These are phyloP conservation scores for Coniella lustricola DNA, from an alignment of 2,329 filamentous ascomycete species.

Conservation along the genomic window DNA sequence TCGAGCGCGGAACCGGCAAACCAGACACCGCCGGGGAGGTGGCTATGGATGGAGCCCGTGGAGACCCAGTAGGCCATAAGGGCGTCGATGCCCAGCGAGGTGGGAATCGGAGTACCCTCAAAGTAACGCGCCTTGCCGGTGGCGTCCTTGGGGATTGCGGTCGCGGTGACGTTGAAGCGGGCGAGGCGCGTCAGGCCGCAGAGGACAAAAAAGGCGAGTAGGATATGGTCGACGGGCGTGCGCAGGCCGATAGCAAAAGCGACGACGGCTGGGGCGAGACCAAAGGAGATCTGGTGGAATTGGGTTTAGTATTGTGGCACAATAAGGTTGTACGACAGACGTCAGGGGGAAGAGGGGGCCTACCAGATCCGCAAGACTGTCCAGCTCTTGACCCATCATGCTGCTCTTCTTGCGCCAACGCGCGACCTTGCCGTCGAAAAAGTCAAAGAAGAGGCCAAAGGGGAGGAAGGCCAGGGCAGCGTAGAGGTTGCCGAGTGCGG, in stretches of 20 bases:
- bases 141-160: slow-evolving; percentile 82
- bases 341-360: slow-evolving; percentile 21
- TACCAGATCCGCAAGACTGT: slow-evolving; percentile 93
- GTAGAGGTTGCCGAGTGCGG: slow-evolving; percentile 65
- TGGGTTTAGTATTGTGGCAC: not conserved
- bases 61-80: slow-evolving; percentile 80
- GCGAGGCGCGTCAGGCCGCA: slow-evolving; percentile 89
- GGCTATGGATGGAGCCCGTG: slow-evolving; percentile 69
- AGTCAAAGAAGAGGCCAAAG: slow-evolving; percentile 93
- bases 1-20: slow-evolving; percentile 63
- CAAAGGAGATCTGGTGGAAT: slow-evolving; percentile 75
- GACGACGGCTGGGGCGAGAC: slow-evolving; percentile 77
- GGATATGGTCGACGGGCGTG: slow-evolving; percentile 73
- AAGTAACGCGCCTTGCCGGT: slow-evolving; percentile 92
- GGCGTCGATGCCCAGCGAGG: slow-evolving; percentile 70
- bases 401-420: slow-evolving; percentile 95
- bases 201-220: slow-evolving; percentile 82
- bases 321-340: not conserved
- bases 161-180: slow-evolving; percentile 94
- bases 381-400: slow-evolving; percentile 95
- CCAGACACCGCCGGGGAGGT: slow-evolving; percentile 69
- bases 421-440: slow-evolving; percentile 94
- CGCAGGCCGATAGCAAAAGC: slow-evolving; percentile 87
- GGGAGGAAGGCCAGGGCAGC: slow-evolving; percentile 80
- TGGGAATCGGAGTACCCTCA: slow-evolving; percentile 94